These are phyloP conservation scores for Eremochloa ophiuroides DNA, from an alignment of 176 grass and related monocot species.

Conservation along the genomic window DNA sequence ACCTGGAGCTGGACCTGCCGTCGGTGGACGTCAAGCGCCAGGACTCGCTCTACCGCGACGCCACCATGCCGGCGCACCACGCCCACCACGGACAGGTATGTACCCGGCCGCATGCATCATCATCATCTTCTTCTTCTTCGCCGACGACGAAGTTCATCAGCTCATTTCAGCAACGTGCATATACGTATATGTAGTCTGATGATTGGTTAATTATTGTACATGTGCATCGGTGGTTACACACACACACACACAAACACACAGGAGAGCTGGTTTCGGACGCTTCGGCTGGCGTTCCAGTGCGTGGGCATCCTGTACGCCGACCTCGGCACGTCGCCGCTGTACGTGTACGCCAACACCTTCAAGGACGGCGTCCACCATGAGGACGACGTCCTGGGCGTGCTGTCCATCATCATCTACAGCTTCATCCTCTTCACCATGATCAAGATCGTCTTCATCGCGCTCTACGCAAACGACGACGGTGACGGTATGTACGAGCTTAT, in stretches of 20 bases:
- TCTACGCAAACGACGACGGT: conserved; percentile 64
- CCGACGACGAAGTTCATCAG: no score
- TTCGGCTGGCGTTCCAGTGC: conserved; percentile 61
- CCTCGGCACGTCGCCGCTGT: conserved; percentile 61
- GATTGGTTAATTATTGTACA: no score
- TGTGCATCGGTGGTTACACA: no score
- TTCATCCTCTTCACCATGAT: conserved; percentile 51
- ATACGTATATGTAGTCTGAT: no score
- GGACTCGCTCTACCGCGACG: conserved; percentile 53
- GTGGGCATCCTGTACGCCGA: conserved; percentile 60
- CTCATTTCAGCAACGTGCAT: no score
- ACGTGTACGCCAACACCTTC: conserved; percentile 67
- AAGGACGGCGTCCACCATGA: conserved; percentile 16
- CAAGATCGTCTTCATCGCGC: conserved; percentile 66
- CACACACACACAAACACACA: no score
- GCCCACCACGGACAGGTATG: conserved; percentile 32
- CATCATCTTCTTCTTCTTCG: no score
- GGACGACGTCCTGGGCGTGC: conserved; percentile 57
- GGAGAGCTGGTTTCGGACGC: conserved; percentile 45
- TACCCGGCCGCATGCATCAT: no score
- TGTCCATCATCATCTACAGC: conserved; percentile 67
- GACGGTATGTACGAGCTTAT: conserved; percentile 32
- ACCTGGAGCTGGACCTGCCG: conserved; percentile 16
- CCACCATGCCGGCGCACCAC: conserved; percentile 28
- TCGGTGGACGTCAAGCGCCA: conserved; percentile 27